Evolutionary conservation across 345 rosid genomes (phyloP).

Genomic region (Odontarrhena argentea): DNA sequence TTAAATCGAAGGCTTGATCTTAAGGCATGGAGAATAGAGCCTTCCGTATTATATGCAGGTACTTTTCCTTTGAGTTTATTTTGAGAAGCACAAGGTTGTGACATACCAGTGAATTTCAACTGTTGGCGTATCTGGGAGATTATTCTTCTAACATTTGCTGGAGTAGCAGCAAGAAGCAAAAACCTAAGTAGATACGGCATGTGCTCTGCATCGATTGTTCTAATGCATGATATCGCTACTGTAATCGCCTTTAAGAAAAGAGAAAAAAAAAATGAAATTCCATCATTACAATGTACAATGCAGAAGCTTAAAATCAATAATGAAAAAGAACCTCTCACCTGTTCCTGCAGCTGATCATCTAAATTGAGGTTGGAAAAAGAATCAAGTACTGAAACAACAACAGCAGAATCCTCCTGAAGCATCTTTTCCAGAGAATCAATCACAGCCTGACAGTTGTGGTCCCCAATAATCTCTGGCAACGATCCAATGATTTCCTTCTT

Average conservation of each 20-base stretch:
- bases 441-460: constrained; percentile 53
- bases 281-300: constrained; percentile 12
- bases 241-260: constrained; percentile 57
- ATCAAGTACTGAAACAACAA: constrained; percentile 74
- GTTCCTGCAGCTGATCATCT: constrained; percentile 71
- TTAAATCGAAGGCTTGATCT: constrained; percentile 80
- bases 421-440: constrained; percentile 70
- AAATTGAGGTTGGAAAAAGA: constrained; percentile 71
- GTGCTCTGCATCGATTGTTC: constrained; percentile 70
- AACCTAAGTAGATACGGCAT: constrained; percentile 76
- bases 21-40: constrained; percentile 71
- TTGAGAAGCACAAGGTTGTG: constrained; percentile 47
- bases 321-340: constrained; percentile 46
- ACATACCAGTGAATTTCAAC: constrained; percentile 61
- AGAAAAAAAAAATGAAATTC: neutral
- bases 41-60: constrained; percentile 52
- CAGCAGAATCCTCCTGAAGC: constrained; percentile 75
- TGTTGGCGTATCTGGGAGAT: constrained; percentile 70
- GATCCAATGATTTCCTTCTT: constrained; percentile 88
- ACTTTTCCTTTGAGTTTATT: constrained; percentile 69
- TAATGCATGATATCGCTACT: constrained; percentile 71
- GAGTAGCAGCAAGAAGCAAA: constrained; percentile 77
- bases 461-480: constrained; percentile 81
- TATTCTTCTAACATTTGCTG: constrained; percentile 66
- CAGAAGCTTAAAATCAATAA: constrained; percentile 19